Conservation (phyloP, 176 grass and related monocot species). For the Saccharum officinarum region DNA sequence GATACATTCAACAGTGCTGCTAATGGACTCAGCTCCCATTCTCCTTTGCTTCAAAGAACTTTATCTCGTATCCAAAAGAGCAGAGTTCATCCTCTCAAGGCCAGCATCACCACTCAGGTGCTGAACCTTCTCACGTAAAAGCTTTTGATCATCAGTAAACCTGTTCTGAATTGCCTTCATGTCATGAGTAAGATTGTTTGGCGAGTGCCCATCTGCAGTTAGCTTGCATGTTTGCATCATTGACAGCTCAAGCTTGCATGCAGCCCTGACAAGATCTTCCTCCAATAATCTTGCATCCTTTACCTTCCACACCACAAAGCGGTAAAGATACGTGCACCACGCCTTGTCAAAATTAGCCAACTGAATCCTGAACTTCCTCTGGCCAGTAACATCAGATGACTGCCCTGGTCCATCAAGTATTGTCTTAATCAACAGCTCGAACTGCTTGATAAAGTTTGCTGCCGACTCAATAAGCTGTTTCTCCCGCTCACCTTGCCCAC, state of each 20-base stretch:
- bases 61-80: conserved; percentile 71
- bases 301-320: conserved; percentile 92
- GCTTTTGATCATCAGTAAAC: conserved; percentile 87
- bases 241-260: conserved; percentile 91
- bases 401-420: conserved; percentile 48
- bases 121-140: conserved; percentile 89
- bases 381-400: conserved; percentile 21
- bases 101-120: conserved; percentile 86
- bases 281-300: conserved; percentile 96
- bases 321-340: conserved; percentile 87
- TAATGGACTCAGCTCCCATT: conserved; percentile 56
- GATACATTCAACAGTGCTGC: conserved; percentile 54
- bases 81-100: conserved; percentile 84
- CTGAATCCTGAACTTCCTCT: conserved; percentile 55
- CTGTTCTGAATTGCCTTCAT: conserved; percentile 92
- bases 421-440: conserved; percentile 66
- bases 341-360: conserved; percentile 72
- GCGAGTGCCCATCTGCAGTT: conserved; percentile 48
- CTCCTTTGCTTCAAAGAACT: conserved; percentile 88
- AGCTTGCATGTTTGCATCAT: conserved; percentile 98
- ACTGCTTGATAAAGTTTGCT: conserved; percentile 59
- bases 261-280: conserved; percentile 91
- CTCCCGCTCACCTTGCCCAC: conserved; percentile 80
- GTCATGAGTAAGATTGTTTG: conserved; percentile 74
- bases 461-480: conserved; percentile 66